Conservation (phyloP, 352 stramenopile species). For the Thalassiosira sp. region DNA sequence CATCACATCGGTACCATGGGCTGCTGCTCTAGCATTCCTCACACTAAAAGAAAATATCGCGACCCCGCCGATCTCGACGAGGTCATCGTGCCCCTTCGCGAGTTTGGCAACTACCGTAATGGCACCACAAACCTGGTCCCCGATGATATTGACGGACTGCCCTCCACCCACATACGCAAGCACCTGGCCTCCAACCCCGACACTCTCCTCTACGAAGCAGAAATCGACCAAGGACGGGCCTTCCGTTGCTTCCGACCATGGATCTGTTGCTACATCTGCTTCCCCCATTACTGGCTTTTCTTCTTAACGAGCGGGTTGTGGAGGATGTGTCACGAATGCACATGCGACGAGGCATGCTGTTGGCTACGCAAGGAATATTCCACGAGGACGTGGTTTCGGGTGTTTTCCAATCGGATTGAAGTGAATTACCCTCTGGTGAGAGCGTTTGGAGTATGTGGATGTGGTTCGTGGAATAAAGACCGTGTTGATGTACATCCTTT, state of each 20-base stretch:
- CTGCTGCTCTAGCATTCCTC: slow-evolving; percentile 28
- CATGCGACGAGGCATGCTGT: slow-evolving; percentile 50
- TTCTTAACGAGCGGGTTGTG: slow-evolving; percentile 4
- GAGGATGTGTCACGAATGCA: slow-evolving; percentile 3
- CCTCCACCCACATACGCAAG: slow-evolving; percentile 37
- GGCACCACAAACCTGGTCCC: slow-evolving; percentile 38
- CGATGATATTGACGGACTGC: slow-evolving; percentile 51
- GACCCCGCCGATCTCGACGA: slow-evolving; percentile 38
- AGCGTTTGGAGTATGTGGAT: slow-evolving; percentile 46
- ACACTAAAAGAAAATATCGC: slow-evolving; percentile 6
- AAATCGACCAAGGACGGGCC: slow-evolving; percentile 52
- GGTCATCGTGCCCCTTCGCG: slow-evolving; percentile 19
- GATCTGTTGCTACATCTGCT: slow-evolving; percentile 7
- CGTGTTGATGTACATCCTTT: slow-evolving; percentile 47
- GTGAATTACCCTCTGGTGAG: slow-evolving; percentile 39
- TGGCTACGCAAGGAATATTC: slow-evolving; percentile 62
- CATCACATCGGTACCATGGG: too few species aligned
- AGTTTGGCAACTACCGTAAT: slow-evolving; percentile 50
- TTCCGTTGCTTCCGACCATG: slow-evolving; percentile 39
- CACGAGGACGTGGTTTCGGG: slow-evolving; percentile 49
- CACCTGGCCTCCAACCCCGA: slow-evolving; percentile 30
- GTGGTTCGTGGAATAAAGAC: slow-evolving; percentile 55
- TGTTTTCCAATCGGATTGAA: slow-evolving; percentile 62
- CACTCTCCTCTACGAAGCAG: slow-evolving; percentile 51
- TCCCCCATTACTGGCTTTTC: slow-evolving; percentile 11